A percentile compares a stretch with the other conserved stretches of the same genome.
These are phyloP conservation scores for Lepidopterella palustris DNA, from an alignment of 495 filamentous ascomycete species.

Conservation along the genomic window DNA sequence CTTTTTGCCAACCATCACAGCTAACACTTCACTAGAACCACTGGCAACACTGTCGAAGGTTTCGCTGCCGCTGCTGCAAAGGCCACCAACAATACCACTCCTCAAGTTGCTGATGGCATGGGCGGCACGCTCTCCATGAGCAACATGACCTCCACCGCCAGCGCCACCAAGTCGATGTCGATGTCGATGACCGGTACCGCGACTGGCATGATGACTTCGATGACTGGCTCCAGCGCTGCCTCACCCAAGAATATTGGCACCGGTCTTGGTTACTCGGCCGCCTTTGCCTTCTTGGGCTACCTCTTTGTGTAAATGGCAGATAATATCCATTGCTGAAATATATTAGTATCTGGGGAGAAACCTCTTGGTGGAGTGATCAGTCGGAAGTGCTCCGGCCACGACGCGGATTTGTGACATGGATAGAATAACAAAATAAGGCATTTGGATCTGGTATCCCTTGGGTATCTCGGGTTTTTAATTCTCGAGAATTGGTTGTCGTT, in stretches of 20 bases:
- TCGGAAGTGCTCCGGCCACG: no score
- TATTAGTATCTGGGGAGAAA: no score
- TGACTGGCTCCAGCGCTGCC: background rate
- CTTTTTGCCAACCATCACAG: background rate
- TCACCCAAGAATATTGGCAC: background rate
- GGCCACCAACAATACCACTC: slow-evolving; percentile 2
- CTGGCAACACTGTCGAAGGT: slow-evolving; percentile 14
- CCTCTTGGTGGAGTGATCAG: background rate
- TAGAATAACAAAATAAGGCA: no score
- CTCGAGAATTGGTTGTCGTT: no score
- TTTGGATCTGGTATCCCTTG: no score
- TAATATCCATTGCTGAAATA: no score
- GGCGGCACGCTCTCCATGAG: slow-evolving; percentile 8
- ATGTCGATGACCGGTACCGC: background rate
- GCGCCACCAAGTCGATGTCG: background rate
- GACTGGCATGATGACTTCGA: background rate
- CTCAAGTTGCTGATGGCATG: background rate
- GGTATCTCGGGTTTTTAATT: no score
- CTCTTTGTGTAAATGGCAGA: slow-evolving; percentile 15
- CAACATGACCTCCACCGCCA: background rate
- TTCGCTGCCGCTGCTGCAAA: background rate
- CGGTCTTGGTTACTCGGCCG: slow-evolving; percentile 12
- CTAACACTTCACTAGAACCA: slow-evolving; percentile 3
- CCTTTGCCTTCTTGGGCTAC: slow-evolving; percentile 18
- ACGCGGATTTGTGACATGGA: no score